A percentile compares a stretch with the other conserved stretches of the same genome.
These are phyloP conservation scores for Hypoxylon cercidicola DNA, from an alignment of 495 filamentous ascomycete species.

Conservation along the genomic window DNA sequence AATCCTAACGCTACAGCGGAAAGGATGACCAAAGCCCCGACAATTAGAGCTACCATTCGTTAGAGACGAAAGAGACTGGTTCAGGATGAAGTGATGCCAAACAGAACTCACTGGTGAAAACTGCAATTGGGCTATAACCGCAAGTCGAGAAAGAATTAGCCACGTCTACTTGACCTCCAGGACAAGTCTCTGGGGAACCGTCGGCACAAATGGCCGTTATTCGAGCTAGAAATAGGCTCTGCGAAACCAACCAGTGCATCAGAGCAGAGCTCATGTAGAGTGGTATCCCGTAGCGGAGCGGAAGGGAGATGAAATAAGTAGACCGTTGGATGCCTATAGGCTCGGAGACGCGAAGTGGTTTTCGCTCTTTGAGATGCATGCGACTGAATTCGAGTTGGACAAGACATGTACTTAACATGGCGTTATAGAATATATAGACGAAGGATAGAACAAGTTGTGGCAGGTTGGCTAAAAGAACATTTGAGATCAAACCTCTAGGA, in stretches of 20 bases:
- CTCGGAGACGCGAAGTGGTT: conserved; percentile 51
- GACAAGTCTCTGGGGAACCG: background rate
- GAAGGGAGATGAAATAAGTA: conserved; percentile 54
- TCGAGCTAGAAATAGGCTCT: conserved; percentile 52
- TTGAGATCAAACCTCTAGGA: conserved; percentile 13
- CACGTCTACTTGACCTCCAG: conserved; percentile 9
- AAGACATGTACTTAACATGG: conserved; percentile 28
- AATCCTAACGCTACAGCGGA: conserved; percentile 18
- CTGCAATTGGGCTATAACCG: conserved; percentile 47
- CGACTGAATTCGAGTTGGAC: conserved; percentile 33
- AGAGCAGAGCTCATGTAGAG: conserved; percentile 38
- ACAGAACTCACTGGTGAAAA: conserved; percentile 35
- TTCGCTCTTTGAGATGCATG: conserved; percentile 40
- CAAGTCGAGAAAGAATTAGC: conserved; percentile 34
- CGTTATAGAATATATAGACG: conserved; percentile 46
- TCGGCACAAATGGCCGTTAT: conserved; percentile 4
- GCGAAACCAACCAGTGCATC: conserved; percentile 56
- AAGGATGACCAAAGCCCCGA: background rate
- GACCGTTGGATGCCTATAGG: conserved; percentile 49
- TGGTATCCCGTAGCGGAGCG: conserved; percentile 53
- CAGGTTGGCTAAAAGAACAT: conserved; percentile 52
- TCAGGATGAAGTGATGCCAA: background rate
- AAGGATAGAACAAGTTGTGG: conserved; percentile 58
- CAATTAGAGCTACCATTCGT: conserved; percentile 3
- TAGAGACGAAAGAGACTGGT: background rate